phyloP scores from a whole-genome alignment of 2,329 filamentous ascomycete species.

The Lachnellula cervina region DNA sequence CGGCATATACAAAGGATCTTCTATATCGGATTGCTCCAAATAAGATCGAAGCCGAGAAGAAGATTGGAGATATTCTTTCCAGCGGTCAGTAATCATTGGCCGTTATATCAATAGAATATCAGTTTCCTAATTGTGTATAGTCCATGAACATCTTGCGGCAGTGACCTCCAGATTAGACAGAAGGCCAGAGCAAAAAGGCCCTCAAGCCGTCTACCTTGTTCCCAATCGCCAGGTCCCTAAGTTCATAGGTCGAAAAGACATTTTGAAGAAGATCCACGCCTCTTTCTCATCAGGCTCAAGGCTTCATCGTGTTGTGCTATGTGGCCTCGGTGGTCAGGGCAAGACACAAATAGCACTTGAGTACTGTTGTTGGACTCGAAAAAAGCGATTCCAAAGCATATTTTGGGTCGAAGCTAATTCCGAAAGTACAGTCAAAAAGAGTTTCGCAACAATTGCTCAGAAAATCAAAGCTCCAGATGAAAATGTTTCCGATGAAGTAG shows the following conservation, averaged over 20 bases:
- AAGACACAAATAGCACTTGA: constrained; percentile 24
- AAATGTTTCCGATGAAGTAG: neutral
- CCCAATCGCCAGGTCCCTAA: constrained; percentile 8
- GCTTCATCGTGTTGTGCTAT: constrained; percentile 14
- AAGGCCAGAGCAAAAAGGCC: neutral
- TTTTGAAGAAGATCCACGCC: constrained; percentile 12
- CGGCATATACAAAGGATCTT: constrained; percentile 24
- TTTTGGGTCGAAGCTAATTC: constrained; percentile 22
- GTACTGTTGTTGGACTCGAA: constrained; percentile 14
- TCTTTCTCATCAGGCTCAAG: constrained; percentile 1
- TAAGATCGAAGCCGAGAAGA: too few species aligned
- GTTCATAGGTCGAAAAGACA: constrained; percentile 19
- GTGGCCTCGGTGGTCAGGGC: constrained; percentile 21
- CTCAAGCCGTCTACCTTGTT: constrained; percentile 1
- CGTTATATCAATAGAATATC: too few species aligned
- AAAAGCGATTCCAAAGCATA: constrained; percentile 4
- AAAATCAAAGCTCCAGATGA: constrained; percentile 4
- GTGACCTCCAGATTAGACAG: too few species aligned
- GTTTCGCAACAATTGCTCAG: constrained; percentile 11
- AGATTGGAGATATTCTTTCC: too few species aligned
- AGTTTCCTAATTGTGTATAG: too few species aligned
- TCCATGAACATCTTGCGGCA: too few species aligned
- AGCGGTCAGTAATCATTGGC: too few species aligned
- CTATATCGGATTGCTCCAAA: constrained; percentile 2
- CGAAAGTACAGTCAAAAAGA: constrained; percentile 7